Evolutionary conservation across 2,329 filamentous ascomycete genomes (phyloP), one percentile per base, ranked within the genome.

Genomic region (Helminthosporium solani): DNA sequence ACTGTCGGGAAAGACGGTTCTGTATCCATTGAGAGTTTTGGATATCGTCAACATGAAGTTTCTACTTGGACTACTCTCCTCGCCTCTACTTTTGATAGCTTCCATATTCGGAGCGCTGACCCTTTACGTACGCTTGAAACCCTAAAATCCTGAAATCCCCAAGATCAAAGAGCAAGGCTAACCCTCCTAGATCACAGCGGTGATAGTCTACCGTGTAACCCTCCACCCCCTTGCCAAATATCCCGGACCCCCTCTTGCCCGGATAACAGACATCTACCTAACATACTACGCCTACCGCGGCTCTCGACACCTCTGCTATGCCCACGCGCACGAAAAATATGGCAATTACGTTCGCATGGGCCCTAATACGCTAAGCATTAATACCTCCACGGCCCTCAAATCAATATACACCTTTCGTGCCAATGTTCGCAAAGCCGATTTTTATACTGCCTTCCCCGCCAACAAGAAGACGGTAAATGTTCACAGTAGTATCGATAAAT

Each of bases 301-400:
- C 42, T 84, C 87, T 55, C 79, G 87, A 1, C 87, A 91, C 63
- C 77, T 91, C 15, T 82, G 87, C 61, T 84, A 90, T 60, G 84
- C 84, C 73, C 76, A 79, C 23, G 75, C 85, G 56, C 89, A 95
- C 66, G 73, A 84, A 56, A 78, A 79, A 63, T 90, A 95, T 60
- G 87, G 87, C 1, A 51, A 53, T n/a, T 68, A 83, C 40, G 86
- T 92, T n/a, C 86, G 89, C 21, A 88, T 86, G 54, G 87, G 86
- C 0, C 89, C 89, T 35, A 89, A 90, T 68, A 82, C 81, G 49
- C 73, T 95, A 33, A 88, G 85, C 1, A 82, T 95, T 73, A 92
- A 94, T 75, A 85, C 83, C 44, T 80, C 79, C 50, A 78, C 58
- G 21, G 73, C 72, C 0, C 57, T 78, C 15, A 75, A 75, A 47